Evolutionary conservation across 169 alveolate species (phyloP).

Genomic region (Cyclospora cayetanensis): DNA sequence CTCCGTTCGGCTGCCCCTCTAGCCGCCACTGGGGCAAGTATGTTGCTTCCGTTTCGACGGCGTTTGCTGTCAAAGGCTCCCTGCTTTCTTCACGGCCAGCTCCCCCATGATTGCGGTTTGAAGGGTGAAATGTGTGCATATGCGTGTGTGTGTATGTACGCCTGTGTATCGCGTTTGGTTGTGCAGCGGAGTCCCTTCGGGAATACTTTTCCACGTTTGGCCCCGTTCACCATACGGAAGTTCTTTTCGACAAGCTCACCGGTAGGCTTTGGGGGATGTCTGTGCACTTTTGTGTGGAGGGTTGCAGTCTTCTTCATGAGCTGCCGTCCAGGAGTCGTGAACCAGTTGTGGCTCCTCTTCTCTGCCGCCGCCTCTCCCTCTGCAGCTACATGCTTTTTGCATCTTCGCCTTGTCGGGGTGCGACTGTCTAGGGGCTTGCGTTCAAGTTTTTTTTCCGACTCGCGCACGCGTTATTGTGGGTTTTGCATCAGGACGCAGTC

Average conservation of each 20-base stretch:
- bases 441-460: not conserved
- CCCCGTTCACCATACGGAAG: not conserved
- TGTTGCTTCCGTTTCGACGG: no score
- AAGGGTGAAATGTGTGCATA: not conserved
- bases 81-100: not conserved
- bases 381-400: not conserved
- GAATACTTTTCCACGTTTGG: not conserved
- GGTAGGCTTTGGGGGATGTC: not conserved
- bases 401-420: no score
- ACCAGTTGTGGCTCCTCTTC: no score
- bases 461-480: not conserved
- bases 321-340: no score
- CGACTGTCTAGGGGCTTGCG: not conserved
- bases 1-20: not conserved
- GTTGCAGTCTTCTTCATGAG: no score
- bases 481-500: constrained; percentile 87
- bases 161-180: not conserved
- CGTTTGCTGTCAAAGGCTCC: no score
- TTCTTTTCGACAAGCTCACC: not conserved
- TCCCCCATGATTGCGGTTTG: not conserved
- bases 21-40: not conserved
- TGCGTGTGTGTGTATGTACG: not conserved
- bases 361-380: not conserved
- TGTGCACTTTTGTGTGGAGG: no score
- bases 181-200: not conserved